Evolutionary conservation across 139 green algal genomes (phyloP), one percentile per base, ranked within the genome.

Genomic region (Edaphochlamys debaryana): DNA sequence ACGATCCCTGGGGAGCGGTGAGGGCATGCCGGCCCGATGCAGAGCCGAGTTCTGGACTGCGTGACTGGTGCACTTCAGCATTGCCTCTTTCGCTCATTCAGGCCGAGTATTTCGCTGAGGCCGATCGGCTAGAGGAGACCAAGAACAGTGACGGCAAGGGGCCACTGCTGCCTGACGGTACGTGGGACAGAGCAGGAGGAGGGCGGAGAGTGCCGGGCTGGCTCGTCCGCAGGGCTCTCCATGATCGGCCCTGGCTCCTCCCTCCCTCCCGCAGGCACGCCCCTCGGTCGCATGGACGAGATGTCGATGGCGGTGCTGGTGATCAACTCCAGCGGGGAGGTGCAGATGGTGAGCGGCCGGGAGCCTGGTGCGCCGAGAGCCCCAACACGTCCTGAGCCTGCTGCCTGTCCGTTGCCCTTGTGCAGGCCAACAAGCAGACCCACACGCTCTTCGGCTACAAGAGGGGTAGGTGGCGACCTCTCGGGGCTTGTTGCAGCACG

Each of bases 1-100:
- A 85, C 68, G 76, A 88, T 68, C 84, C 84, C 1, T 87, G 73
- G 73, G 37, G 54, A 9, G 82, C 73, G 42, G 74, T 70, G 50
- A 27, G 52, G 48, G 1, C 32, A 36, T 63, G 54, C n/a, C n/a
- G n/a, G n/a, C n/a, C n/a, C n/a, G n/a, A n/a, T n/a, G n/a, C n/a
- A n/a, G n/a, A n/a, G n/a, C n/a, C n/a, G n/a, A n/a, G n/a, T n/a
- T n/a, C n/a, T n/a, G n/a, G n/a, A n/a, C n/a, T n/a, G n/a, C n/a
- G n/a, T n/a, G n/a, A n/a, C n/a, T n/a, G n/a, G n/a, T n/a, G n/a
- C n/a, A n/a, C n/a, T n/a, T n/a, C n/a, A n/a, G n/a, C n/a, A n/a
- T n/a, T n/a, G n/a, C n/a, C n/a, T n/a, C n/a, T n/a, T n/a, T n/a
- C n/a, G n/a, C 67, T 34, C 37, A 22, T 30, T 7, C 42, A 69